Evolutionary conservation across 2,329 filamentous ascomycete genomes (phyloP), one percentile per base, ranked within the genome.

Genomic region (Pseudodiploospora longispora): DNA sequence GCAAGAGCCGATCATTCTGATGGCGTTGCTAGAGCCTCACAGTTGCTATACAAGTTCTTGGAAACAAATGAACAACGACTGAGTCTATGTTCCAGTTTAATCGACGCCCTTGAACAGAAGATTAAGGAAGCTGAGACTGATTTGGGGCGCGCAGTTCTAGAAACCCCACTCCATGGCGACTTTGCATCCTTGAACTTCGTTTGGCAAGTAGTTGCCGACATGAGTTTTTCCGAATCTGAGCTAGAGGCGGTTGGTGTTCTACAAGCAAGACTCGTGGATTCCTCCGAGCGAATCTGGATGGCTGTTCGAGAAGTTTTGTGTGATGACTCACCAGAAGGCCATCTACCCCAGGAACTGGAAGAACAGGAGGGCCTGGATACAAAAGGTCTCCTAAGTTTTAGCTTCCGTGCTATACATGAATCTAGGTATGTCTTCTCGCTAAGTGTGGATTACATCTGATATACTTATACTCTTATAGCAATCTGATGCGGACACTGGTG

Each of bases 391-490:
- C 66, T 98, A 38, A 97, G 91, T 52, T 98, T 93, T 62, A 95
- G 89, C 50, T 98, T 95, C 76, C 80, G 93, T 54, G 87, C 89
- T 5, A 73, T 96, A n/a, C 91, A 95, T 50, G 93, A 98, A 65
- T 87, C 90, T 27, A 95, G 87, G 85, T 88, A 68, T 48, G 65
- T 19, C 27, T 38, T 10, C 33, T 34, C 10, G 9, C 30, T 6
- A 28, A 9, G 10, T 3, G 10, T 4, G 10, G 19, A 19, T 19
- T 19, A 19, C 19, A 19, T n/a, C 27, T 19, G 27, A n/a, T 4
- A 3, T 10, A 3, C 32, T 33, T 27, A 12, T 31, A 12, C 10
- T 34, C 40, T 29, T 6, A 62, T 49, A 93, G 88, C 61, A 81
- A 87, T 44, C 67, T 94, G 4, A 71, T 91, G 61, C 78, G 82